Evolutionary conservation across 2,329 filamentous ascomycete genomes (phyloP).

Genomic region (Colletotrichum neosansevieriae): DNA sequence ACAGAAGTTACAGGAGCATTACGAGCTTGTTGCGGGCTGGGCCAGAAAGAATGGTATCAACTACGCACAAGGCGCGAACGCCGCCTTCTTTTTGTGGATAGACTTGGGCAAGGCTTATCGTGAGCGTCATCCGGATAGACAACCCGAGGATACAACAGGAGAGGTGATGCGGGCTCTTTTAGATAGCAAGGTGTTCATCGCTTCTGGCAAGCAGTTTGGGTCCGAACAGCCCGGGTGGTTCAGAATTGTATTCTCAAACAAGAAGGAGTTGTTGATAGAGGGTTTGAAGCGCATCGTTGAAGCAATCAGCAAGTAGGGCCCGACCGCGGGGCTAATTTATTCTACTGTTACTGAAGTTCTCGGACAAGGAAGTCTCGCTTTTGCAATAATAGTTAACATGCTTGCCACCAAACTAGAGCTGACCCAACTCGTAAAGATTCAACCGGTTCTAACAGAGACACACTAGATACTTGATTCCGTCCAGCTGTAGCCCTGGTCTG

Average conservation of each 20-base stretch:
- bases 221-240: slow-evolving; percentile 55
- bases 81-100: slow-evolving; percentile 68
- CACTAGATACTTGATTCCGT: no score
- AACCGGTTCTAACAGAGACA: no score
- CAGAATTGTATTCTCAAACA: slow-evolving; percentile 54
- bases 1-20: slow-evolving; percentile 52
- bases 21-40: slow-evolving; percentile 52
- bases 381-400: no score
- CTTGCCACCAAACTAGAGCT: no score
- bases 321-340: no score
- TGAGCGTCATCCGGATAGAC: slow-evolving; percentile 84
- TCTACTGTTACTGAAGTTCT: no score
- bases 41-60: slow-evolving; percentile 55
- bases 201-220: slow-evolving; percentile 52
- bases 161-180: slow-evolving; percentile 42
- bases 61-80: slow-evolving; percentile 61
- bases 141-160: slow-evolving; percentile 69
- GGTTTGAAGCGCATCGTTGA: slow-evolving; percentile 38
- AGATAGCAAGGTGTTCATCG: slow-evolving; percentile 50
- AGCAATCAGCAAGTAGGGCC: background rate
- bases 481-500: no score
- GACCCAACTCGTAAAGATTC: no score
- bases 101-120: slow-evolving; percentile 61
- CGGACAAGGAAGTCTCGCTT: no score
- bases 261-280: slow-evolving; percentile 46